These are phyloP conservation scores for Backusella morwellensis DNA, from an alignment of 192 early-diverging fungal genomes.

Conservation along the genomic window DNA sequence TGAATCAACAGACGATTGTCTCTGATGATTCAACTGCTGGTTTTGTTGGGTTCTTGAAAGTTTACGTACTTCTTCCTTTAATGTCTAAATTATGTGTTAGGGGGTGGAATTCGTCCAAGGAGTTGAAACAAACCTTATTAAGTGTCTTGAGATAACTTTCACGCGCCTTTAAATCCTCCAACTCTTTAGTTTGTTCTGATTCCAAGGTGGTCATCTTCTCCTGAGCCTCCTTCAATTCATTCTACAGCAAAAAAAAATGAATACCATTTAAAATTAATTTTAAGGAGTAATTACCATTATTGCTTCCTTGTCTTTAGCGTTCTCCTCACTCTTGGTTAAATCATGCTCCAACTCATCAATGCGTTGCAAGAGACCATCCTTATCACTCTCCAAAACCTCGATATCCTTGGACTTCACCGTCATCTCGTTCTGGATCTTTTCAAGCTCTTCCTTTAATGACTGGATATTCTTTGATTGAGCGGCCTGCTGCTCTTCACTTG, in stretches of 20 bases:
- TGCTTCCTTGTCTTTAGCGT: constrained; percentile 5
- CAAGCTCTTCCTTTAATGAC: constrained; percentile 30
- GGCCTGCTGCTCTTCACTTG: constrained; percentile 30
- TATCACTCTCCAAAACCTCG: constrained; percentile 14
- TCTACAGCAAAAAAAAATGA: constrained; percentile 20
- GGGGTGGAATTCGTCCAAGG: neutral
- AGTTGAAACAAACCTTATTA: constrained; percentile 57
- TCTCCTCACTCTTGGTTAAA: neutral
- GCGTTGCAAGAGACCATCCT: constrained; percentile 12
- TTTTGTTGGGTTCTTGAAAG: constrained; percentile 42
- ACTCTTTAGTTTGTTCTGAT: constrained; percentile 51
- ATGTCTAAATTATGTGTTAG: constrained; percentile 44
- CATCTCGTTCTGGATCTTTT: constrained; percentile 1
- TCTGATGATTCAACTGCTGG: constrained; percentile 10
- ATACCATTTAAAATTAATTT: neutral
- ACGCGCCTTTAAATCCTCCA: constrained; percentile 65
- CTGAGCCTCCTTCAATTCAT: constrained; percentile 30
- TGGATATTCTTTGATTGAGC: constrained; percentile 17
- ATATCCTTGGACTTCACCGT: constrained; percentile 15
- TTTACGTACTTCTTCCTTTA: constrained; percentile 80
- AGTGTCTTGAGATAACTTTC: constrained; percentile 68
- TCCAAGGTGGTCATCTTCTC: constrained; percentile 52
- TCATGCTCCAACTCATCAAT: constrained; percentile 15
- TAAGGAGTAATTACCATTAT: neutral
- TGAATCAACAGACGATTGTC: constrained; percentile 5